These are phyloP conservation scores for Fusarium haematococcum DNA, from an alignment of 2,329 filamentous ascomycete genomes.

Conservation along the genomic window DNA sequence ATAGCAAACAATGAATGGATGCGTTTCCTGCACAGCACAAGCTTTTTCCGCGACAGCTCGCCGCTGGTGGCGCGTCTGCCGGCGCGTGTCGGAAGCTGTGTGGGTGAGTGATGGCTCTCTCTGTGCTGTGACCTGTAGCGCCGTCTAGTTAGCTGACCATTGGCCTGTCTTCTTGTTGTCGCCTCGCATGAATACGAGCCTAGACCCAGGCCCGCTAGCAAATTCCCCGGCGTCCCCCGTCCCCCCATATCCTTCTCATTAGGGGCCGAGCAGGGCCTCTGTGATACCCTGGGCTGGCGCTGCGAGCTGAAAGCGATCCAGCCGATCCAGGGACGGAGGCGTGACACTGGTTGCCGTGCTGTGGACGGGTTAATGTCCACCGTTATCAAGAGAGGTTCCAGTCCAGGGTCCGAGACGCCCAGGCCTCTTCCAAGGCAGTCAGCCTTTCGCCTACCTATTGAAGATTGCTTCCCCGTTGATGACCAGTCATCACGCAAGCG, in stretches of 20 bases:
- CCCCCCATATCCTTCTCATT: constrained; percentile 17
- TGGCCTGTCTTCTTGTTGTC: constrained; percentile 18
- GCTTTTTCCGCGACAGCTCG: neutral
- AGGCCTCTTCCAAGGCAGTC: constrained; percentile 25
- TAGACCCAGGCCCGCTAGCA: constrained; percentile 1
- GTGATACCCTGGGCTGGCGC: constrained; percentile 20
- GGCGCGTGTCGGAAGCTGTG: constrained; percentile 38
- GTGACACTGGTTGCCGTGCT: neutral
- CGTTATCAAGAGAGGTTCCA: constrained; percentile 11
- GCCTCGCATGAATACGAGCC: constrained; percentile 45
- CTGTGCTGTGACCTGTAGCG: constrained; percentile 39
- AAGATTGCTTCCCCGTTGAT: constrained; percentile 9
- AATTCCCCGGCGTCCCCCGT: constrained; percentile 9
- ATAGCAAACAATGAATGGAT: neutral
- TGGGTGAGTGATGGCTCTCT: constrained; percentile 21
- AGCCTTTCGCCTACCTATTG: neutral
- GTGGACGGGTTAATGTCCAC: constrained; percentile 27
- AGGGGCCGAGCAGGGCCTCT: constrained; percentile 17
- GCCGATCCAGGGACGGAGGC: constrained; percentile 19
- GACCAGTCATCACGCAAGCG: constrained; percentile 15
- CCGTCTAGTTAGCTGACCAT: constrained; percentile 30
- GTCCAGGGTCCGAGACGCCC: constrained; percentile 23
- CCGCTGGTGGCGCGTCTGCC: constrained; percentile 32
- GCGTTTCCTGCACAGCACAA: neutral
- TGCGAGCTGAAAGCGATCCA: constrained; percentile 39